Percentiles rank a stretch among this genome's conserved stretches.
Evolutionary conservation across 306 rosid genomes (phyloP).

Genomic region (Phaseolus lunatus): DNA sequence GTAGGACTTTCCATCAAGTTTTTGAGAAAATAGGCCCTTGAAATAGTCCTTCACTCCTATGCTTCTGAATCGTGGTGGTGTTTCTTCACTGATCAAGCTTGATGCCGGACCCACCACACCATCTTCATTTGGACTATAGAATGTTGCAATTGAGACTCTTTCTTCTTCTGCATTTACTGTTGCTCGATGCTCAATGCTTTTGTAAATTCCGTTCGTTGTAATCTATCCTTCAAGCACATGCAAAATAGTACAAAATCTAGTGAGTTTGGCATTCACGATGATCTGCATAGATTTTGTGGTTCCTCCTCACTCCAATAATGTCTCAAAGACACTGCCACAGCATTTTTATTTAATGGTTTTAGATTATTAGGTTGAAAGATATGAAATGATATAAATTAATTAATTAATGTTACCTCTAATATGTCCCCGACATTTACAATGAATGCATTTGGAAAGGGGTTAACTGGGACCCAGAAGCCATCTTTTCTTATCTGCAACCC

Average conservation of each 20-base stretch:
- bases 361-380: no score
- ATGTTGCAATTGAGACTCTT: constrained; percentile 53
- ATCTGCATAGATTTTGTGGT: no score
- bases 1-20: constrained; percentile 51
- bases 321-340: no score
- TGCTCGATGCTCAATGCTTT: constrained; percentile 49
- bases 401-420: not conserved
- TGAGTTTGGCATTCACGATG: not conserved
- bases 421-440: not conserved
- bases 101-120: constrained; percentile 44
- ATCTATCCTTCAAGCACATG: constrained; percentile 10
- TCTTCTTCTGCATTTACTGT: constrained; percentile 41
- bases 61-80: constrained; percentile 47
- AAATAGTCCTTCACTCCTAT: constrained; percentile 35
- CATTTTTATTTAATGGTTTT: no score
- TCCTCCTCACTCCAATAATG: no score
- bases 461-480: not conserved
- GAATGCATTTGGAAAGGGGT: not conserved
- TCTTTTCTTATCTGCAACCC: constrained; percentile 12
- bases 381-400: no score
- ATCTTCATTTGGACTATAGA: constrained; percentile 33
- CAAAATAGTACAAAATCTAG: not conserved
- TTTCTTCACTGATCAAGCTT: constrained; percentile 43
- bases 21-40: constrained; percentile 38
- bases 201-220: constrained; percentile 43